A percentile compares a stretch with the other conserved stretches of the same genome.
These are phyloP conservation scores for Kluyveromyces aestuarii DNA, from an alignment of 805 yeast species.

Conservation along the genomic window DNA sequence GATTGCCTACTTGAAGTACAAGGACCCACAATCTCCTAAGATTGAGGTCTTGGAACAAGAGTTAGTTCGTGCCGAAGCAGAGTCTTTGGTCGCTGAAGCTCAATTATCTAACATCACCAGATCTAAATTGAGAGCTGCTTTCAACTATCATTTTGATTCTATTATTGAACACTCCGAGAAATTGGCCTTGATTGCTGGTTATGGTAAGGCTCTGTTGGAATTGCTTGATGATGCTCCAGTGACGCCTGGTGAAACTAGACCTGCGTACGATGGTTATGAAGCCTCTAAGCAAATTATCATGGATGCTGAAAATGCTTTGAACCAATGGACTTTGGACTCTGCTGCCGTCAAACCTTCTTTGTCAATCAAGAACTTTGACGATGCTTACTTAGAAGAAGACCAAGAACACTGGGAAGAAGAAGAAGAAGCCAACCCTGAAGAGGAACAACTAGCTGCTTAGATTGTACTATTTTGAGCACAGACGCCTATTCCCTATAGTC, in stretches of 20 bases:
- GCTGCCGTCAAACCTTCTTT: conserved; percentile 79
- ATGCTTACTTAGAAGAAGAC: conserved; percentile 42
- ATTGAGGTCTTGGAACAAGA: conserved; percentile 78
- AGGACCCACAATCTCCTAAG: conserved; percentile 76
- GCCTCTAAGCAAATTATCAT: conserved; percentile 81
- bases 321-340: conserved; percentile 74
- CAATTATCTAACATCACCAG: conserved; percentile 84
- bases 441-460: conserved; percentile 1
- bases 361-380: conserved; percentile 52
- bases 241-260: conserved; percentile 88
- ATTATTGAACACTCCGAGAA: conserved; percentile 80
- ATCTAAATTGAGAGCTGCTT: conserved; percentile 78
- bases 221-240: conserved; percentile 78
- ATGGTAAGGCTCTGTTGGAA: conserved; percentile 80
- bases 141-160: conserved; percentile 77
- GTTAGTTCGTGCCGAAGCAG: conserved; percentile 86
- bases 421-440: conserved; percentile 6
- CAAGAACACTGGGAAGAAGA: conserved; percentile 42
- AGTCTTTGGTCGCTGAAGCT: conserved; percentile 84
- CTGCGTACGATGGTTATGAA: conserved; percentile 82
- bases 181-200: conserved; percentile 77
- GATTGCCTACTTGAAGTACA: conserved; percentile 75
- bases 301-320: conserved; percentile 76
- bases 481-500: background rate
- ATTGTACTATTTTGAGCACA: no score